Evolutionary conservation across 139 green algal genomes (phyloP), one percentile per base, ranked within the genome.

Genomic region (Chlamydomonas asymmetrica): DNA sequence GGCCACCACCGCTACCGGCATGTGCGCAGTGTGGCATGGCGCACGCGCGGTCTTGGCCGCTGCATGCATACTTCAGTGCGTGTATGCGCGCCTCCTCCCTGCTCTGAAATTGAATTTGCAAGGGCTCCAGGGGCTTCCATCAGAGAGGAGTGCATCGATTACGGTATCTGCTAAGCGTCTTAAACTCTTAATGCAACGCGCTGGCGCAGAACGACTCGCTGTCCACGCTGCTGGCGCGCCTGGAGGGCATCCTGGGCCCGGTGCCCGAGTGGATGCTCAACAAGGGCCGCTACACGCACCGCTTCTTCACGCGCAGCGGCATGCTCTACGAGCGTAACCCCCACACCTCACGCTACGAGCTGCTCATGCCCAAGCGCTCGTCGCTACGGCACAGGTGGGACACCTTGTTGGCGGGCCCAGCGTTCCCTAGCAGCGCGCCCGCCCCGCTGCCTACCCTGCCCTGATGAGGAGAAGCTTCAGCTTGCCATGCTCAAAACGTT

Each of bases 171-270:
- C n/a, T n/a, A 67, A 39, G 23, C 4, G 56, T 61, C 37, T 29
- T 39, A 65, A 45, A 27, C 41, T 38, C 23, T 7, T n/a, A n/a
- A n/a, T n/a, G n/a, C n/a, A n/a, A n/a, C n/a, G n/a, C n/a, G n/a
- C n/a, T n/a, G n/a, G n/a, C 2, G 66, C 91, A 97, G 82, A 98
- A 98, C 80, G 88, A 95, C 66, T 91, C 81, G 0, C 57, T 97
- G 40, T 79, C 92, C 1, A 94, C 87, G 31, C 80, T 99, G 71
- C 82, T 99, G 69, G 96, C 93, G 13, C 88, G 93, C 5, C 57
- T 98, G 45, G 90, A 97, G 49, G 90, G 91, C 75, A 95, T 99
- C 48, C 74, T 98, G 32, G 95, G 94, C 8, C 89, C 91, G 5
- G 59, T 98, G 34, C 92, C 94, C 1, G 81, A 71, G 52, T 81